phyloP scores from a whole-genome alignment of 225 moss, liverwort and hornwort genomes.

The Physcomitrellopsis africana region DNA sequence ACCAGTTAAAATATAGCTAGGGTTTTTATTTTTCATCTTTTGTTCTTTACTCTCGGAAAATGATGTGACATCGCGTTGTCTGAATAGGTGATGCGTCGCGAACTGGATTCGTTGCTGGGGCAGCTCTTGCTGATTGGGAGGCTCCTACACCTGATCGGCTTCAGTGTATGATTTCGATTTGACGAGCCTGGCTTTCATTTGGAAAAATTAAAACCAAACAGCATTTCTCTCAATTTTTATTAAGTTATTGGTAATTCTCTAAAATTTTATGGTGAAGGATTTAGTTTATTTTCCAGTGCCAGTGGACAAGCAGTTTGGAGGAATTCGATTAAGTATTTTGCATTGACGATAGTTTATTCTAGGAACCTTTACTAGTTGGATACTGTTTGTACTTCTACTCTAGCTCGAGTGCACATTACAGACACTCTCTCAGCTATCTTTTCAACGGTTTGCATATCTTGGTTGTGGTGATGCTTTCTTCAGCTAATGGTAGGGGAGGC shows the following conservation, averaged over 20 bases:
- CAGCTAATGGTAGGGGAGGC: slow-evolving; percentile 49
- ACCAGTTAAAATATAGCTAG: slow-evolving; percentile 25
- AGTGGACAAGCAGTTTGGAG: background rate
- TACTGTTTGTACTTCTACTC: slow-evolving; percentile 6
- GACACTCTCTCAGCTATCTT: slow-evolving; percentile 6
- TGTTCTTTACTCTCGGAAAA: background rate
- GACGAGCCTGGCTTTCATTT: background rate
- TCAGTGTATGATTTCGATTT: slow-evolving; percentile 39
- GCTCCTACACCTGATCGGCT: slow-evolving; percentile 35
- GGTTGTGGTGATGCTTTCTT: slow-evolving; percentile 25
- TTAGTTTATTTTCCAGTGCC: background rate
- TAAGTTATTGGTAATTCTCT: background rate
- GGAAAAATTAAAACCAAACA: background rate
- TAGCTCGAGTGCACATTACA: background rate
- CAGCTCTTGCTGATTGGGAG: slow-evolving; percentile 55
- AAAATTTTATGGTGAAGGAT: background rate
- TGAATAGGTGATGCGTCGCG: slow-evolving; percentile 41
- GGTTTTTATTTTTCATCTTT: background rate
- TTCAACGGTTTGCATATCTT: slow-evolving; percentile 30
- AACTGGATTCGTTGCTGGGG: slow-evolving; percentile 55
- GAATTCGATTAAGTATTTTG: slow-evolving; percentile 1
- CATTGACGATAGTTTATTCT: background rate
- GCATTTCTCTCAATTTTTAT: slow-evolving; percentile 7
- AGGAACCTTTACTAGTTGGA: background rate
- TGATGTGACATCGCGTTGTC: slow-evolving; percentile 36